phyloP scores from a whole-genome alignment of 148 eudicot species.

The Rhododendron griersonianum region DNA sequence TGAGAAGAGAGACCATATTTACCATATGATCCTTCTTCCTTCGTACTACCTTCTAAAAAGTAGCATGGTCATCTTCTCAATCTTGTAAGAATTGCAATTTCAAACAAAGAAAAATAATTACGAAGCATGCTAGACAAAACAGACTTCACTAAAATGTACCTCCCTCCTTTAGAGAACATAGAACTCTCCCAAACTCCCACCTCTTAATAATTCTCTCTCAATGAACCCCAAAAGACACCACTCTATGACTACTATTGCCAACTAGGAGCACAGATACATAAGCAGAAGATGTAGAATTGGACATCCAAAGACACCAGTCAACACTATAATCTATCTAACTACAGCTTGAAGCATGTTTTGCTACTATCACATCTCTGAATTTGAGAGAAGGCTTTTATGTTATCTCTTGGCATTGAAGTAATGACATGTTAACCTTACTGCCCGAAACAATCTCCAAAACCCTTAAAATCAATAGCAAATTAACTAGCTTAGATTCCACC shows the following conservation, averaged over 20 bases:
- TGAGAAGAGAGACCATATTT: neutral
- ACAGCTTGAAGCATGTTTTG: neutral
- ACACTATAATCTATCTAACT: neutral
- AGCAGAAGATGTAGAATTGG: neutral
- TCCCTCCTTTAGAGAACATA: neutral
- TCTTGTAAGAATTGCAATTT: neutral
- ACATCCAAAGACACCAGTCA: neutral
- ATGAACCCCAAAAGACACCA: neutral
- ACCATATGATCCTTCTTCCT: neutral
- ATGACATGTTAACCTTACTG: neutral
- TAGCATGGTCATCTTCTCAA: neutral
- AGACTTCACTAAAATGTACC: neutral
- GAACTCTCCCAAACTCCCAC: neutral
- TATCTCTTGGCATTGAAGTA: neutral
- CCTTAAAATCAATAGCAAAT: neutral
- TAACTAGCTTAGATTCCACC: neutral
- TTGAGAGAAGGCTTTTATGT: neutral
- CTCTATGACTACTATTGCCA: neutral
- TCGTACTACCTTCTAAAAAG: too few relatives aligned
- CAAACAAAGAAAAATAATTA: neutral
- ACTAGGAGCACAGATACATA: neutral
- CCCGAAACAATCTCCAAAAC: neutral
- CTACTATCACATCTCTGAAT: neutral
- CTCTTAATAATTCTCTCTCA: neutral
- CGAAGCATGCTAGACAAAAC: neutral